Percentiles rank a stretch among this genome's conserved stretches.
Evolutionary conservation across 768 basidiomycete species (phyloP).

Genomic region (Pisolithus marmoratus): DNA sequence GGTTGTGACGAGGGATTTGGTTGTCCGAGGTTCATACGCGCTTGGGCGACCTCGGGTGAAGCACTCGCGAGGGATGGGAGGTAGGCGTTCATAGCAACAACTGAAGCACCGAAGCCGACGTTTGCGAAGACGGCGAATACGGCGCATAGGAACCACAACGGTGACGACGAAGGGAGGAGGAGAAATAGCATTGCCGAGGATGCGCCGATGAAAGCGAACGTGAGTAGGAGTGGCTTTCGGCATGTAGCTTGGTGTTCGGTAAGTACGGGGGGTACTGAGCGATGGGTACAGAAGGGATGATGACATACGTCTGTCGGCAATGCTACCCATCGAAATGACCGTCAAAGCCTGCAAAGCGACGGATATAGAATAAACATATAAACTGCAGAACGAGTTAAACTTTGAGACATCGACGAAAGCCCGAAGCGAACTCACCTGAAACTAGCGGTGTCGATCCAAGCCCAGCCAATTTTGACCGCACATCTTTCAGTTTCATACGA

Average conservation of each 20-base stretch:
- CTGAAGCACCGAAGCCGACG: constrained; percentile 78
- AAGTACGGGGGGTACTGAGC: constrained; percentile 1
- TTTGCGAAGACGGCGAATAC: constrained; percentile 74
- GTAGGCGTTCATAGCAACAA: constrained; percentile 90
- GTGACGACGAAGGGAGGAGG: constrained; percentile 62
- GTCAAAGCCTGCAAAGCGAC: constrained; percentile 90
- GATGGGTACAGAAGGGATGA: too few relatives aligned
- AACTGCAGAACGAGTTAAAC: constrained; percentile 34
- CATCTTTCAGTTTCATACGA: constrained; percentile 47
- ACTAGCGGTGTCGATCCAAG: constrained; percentile 88
- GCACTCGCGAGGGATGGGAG: constrained; percentile 68
- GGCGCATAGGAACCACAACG: constrained; percentile 64
- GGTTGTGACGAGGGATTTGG: constrained; percentile 9
- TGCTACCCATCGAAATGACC: constrained; percentile 89
- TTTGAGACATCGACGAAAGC: not conserved
- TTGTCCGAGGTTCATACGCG: constrained; percentile 28
- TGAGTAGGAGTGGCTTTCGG: constrained; percentile 72
- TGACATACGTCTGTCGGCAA: constrained; percentile 82
- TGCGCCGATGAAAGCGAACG: constrained; percentile 72
- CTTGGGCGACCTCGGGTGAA: constrained; percentile 49
- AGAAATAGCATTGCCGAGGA: constrained; percentile 66
- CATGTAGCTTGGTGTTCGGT: constrained; percentile 43
- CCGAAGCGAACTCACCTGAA: constrained; percentile 55
- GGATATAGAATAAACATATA: constrained; percentile 84
- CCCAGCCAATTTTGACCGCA: constrained; percentile 75